Base-by-base conservation (phyloP, 2,329 filamentous ascomycete genomes). In the Monilinia laxa region DNA sequence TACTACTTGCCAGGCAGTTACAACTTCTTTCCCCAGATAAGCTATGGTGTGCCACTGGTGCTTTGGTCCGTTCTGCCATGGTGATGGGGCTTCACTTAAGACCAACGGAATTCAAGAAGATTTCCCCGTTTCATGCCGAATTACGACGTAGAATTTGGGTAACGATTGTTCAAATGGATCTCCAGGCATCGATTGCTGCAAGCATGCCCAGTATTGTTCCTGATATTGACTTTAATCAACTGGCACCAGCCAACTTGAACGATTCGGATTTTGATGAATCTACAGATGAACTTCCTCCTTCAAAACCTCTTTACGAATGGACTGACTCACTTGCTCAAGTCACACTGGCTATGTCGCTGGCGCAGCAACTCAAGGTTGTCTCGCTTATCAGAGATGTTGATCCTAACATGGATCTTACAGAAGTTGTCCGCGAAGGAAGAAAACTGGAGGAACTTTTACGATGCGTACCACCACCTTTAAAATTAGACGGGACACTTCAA, bases 51-150 rank as follows among this genome's bases (percentile, higher is more conserved):
- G 62, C 62, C 55, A 66, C 80, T 0, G 84, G 85, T 1, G 67
- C 65, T 12, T 69, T 86, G n/a, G 70, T 85, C n/a, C 79, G 84
- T 6, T 81, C 80, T 16, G 85, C 84, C 64, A 82, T 86, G 75
- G 80, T 80, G 64, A 84, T 85, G 79, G 85, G 85, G 5, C 77
- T 87, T 10, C 84, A 87, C 71, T 80, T 83, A 3, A 84, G 87
- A 64, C 85, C 85, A 0, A 77, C 75, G 35, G 77, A 80, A 62
- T 79, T 85, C 6, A 77, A 78, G 11, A 77, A 79, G n/a, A 81
- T 84, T 78, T 79, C 81, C 4, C 72, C 75, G 0, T 80, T 82
- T 59, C 77, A 79, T 31, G 78, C 80, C 2, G 85, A 87, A 73
- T 80, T 86, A 75, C 80, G 84, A 4, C 78, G 84, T 2, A 79